These are phyloP conservation scores for Tuber melanosporum DNA, from an alignment of 495 filamentous ascomycete genomes.

Conservation along the genomic window DNA sequence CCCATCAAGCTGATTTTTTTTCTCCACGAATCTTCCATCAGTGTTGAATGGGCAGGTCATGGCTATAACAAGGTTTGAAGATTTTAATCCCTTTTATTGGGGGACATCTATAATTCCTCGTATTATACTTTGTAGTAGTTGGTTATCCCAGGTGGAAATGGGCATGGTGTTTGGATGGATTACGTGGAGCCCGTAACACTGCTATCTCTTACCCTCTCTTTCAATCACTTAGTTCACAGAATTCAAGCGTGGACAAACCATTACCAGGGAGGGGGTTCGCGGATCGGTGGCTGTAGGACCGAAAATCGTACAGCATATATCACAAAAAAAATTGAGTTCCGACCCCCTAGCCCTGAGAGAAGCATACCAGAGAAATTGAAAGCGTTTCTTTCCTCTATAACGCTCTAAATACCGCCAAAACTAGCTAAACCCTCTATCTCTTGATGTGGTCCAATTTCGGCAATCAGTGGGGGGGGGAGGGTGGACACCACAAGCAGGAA, in stretches of 20 bases:
- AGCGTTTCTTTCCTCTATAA: not conserved
- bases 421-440: not conserved
- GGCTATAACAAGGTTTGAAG: not conserved
- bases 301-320: not conserved
- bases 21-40: not conserved
- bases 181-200: not conserved
- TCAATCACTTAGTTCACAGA: not conserved
- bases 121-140: not conserved
- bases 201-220: not conserved
- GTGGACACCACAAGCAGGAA: not conserved
- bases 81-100: not conserved
- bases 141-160: not conserved
- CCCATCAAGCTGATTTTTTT: too few relatives aligned
- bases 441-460: not conserved
- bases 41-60: not conserved
- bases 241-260: not conserved
- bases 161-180: not conserved
- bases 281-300: not conserved
- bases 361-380: too few relatives aligned
- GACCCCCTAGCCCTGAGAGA: too few relatives aligned
- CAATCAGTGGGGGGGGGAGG: not conserved
- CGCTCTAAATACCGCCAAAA: not conserved
- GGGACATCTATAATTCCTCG: not conserved
- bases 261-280: not conserved
- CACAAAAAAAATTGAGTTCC: too few relatives aligned